Evolutionary conservation across 441 rosid species (phyloP), one percentile per base, ranked within the genome.

Genomic region (Raphanus hybrid): DNA sequence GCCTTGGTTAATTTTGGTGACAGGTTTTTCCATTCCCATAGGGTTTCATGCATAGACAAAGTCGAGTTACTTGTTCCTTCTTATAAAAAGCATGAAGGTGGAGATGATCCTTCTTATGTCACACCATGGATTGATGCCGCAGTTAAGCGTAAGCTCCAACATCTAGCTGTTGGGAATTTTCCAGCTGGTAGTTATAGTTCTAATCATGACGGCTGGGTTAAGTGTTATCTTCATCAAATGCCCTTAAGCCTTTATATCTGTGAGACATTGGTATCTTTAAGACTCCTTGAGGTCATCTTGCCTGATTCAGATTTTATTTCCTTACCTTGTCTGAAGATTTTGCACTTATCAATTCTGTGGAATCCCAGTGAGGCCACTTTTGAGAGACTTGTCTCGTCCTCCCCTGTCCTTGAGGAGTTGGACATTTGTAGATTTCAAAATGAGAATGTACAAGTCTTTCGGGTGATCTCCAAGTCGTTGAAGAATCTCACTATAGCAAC

Each of bases 401-500:
- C 11, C 14, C 59, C 43, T 6, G 20, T 71, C 37, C 37, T 60
- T 39, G 68, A 71, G n/a, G 60, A 69, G 12, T 35, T 69, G 8
- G 10, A 16, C 34, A 6, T 34, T 55, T 2, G 0, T 0, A 15
- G 0, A 9, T 9, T 0, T 52, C 1, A 6, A 3, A 16, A 1
- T 16, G 1, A 0, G 16, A 0, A 6, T 10, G 18, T 1, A 15
- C 12, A 10, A 11, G 11, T 34, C 6, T 54, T 6, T 16, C 32
- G 73, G 6, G 72, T 69, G 72, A 0, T 10, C 48, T 66, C 69
- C 23, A 43, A 4, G 48, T 54, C 72, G 8, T 18, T 69, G 63
- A 16, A 15, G 5, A 32, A 18, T 45, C 60, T 48, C 11, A 20
- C 1, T 15, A 35, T 63, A 8, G 9, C 9, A 8, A 34, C 39